Base-by-base conservation (phyloP, 2,329 filamentous ascomycete genomes). In the Fusarium temperatum region DNA sequence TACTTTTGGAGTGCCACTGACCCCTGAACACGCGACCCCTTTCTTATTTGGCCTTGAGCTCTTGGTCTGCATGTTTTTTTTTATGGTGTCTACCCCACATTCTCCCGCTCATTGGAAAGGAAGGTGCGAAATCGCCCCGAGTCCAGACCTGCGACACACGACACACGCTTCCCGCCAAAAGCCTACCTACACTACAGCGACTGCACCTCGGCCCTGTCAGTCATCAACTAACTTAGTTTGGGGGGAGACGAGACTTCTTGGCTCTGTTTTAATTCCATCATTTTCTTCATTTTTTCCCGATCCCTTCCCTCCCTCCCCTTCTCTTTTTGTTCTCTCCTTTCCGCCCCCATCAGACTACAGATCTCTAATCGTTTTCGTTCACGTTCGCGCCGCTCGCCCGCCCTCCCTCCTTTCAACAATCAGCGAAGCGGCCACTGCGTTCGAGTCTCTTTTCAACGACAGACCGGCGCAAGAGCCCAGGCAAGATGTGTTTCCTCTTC, bases 401-500 rank as follows among this genome's bases (percentile, higher is more conserved):
- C 50, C 59, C 47, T 56, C 61, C 38, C 44, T 60, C 62, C 32
- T 51, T 63, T 67, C 63, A 54, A 69, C 56, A 68, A 36, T 35
- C 41, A 58, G 67, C 67, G 66, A 70, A 54, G 51, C 45, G 66
- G 56, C 57, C 51, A 41, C 55, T 67, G 57, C 50, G 58, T 44
- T 41, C 30, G 41, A 55, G 65, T 68, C 47, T 53, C 41, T 36
- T 42, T 35, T 39, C 69, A 47, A 56, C 55, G 35, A 62, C 57
- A 54, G 56, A 54, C 56, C 30, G n/a, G 60, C 39, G 41, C 59
- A 35, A 57, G 24, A 36, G 26, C 30, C 22, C 55, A 48, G 71
- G 72, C 72, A 74, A 74, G 28, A 68, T 74, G 72, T 74, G 72
- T 58, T 74, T 74, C 56, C 66, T 74, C 44, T 65, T 74, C 63